Base-by-base conservation (phyloP, 2,329 filamentous ascomycete genomes). In the Clonostachys solani region DNA sequence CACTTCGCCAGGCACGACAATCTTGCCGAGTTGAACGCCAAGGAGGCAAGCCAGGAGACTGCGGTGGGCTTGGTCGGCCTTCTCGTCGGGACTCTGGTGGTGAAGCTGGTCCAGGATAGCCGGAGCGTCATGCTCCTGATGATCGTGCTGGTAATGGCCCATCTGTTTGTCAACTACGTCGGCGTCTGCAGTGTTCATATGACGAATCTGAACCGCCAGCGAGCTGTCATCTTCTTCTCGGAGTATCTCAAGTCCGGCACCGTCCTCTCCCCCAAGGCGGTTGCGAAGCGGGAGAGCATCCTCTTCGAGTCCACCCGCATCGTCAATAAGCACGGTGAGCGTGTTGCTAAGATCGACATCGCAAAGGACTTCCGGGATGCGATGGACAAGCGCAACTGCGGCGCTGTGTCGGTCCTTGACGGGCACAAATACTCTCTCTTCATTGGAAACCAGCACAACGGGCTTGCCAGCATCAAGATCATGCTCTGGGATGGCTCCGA, bases 21-120 rank as follows among this genome's bases (percentile, higher is more conserved):
- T 63, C 69, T 97, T 41, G 92, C 89, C 2, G 92, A 97, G 65
- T 75, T 99, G 48, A 97, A 96, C 68, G 92, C 92, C 48, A 84
- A 96, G 78, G 92, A 97, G 63, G 91, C 91, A 12, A 95, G 89
- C 54, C 94, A 97, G 69, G 94, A 97, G 68, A 97, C 92, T 0
- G 83, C 96, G 17, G 89, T 99, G 48, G 92, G 89, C 3, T 74
- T 97, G 23, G 52, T 96, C 34, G 94, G 94, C 3, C 91, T 97
- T 80, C 75, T 96, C 45, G 81, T 80, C 13, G 94, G 94, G 1
- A 94, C 86, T 43, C 50, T 95, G 3, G 83, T 96, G 13, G 88
- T 97, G 16, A 86, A 87, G 34, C 73, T 80, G 52, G 81, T 96
- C 18, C 81, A 87, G 45, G 82, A 84, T 43, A 82, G 84, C 47